Evolutionary conservation across 345 rosid species (phyloP), one percentile per base, ranked within the genome.

Genomic region (Salix exigua): DNA sequence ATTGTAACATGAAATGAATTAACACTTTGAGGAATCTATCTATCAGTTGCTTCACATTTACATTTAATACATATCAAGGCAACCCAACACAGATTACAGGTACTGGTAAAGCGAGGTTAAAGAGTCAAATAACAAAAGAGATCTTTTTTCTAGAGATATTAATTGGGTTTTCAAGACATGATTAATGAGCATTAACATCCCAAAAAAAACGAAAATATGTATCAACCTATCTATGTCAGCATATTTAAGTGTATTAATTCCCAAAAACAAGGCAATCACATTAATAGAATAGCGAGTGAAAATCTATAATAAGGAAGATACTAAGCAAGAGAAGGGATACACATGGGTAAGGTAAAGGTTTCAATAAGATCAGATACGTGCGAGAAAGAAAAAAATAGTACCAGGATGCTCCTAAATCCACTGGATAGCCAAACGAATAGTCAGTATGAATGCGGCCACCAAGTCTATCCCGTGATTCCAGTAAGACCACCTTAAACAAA

Each of bases 381-480:
- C 65, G 66, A 50, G 40, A 31, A 46, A 69, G 9, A 62, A 8
- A 17, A 1, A 25, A 10, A 13, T 31, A 12, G 79, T 84, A 91
- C 98, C 98, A 94, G 72, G 98, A 93, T 74, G 99, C 97, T 81
- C 97, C 97, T 93, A 94, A 78, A 78, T 94, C 98, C 77, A 94
- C 97, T 0, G 98, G 97, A 82, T 87, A 94, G 60, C 98, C 98
- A 79, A 92, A 91, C 11, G 98, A 88, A 79, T 89, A 89, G 84
- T 94, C 97, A 2, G 98, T 94, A 75, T 91, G 92, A 70, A 92
- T 90, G 2, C 97, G 96, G 44, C 98, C 98, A 74, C 98, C 98
- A 75, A 92, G 87, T 82, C 98, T 86, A 74, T 92, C 86, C 2
- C 97, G 88, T 40, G 98, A 94, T 84, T 94, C 98, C 80, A 94